A percentile compares a stretch with the other conserved stretches of the same genome.
Evolutionary conservation across 2,329 filamentous ascomycete species (phyloP).

Genomic region (Zasmidium citrigriseum): DNA sequence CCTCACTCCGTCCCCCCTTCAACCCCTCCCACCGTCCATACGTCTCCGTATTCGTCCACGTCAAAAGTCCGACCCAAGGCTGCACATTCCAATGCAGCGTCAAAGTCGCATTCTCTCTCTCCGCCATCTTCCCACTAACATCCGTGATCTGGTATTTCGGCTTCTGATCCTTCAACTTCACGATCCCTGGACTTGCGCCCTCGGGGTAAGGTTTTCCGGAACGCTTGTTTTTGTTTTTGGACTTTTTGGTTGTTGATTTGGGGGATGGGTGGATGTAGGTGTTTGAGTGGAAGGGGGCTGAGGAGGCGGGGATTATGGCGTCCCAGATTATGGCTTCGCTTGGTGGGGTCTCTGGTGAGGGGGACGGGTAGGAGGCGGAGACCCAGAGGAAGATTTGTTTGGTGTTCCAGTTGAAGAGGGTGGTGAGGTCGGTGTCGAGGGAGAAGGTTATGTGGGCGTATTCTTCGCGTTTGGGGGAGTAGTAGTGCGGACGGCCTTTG

Average conservation of each 20-base stretch:
- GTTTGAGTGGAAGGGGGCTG: slow-evolving; percentile 56
- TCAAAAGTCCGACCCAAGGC: slow-evolving; percentile 88
- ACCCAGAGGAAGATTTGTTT: slow-evolving; percentile 98
- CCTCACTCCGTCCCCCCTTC: slow-evolving; percentile 63
- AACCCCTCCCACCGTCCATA: slow-evolving; percentile 65
- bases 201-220: slow-evolving; percentile 33
- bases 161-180: slow-evolving; percentile 79
- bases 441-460: slow-evolving; percentile 95
- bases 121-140: slow-evolving; percentile 74
- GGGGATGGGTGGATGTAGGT: slow-evolving; percentile 54
- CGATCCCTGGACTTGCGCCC: slow-evolving; percentile 59
- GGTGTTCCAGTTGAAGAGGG: slow-evolving; percentile 98
- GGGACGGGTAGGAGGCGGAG: slow-evolving; percentile 68
- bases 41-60: slow-evolving; percentile 63
- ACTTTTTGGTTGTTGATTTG: slow-evolving; percentile 22
- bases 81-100: slow-evolving; percentile 94
- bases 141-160: slow-evolving; percentile 98
- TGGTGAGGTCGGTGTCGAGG: slow-evolving; percentile 84
- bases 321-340: slow-evolving; percentile 90
- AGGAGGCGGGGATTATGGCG: slow-evolving; percentile 78
- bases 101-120: slow-evolving; percentile 72
- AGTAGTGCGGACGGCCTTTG: slow-evolving; percentile 93
- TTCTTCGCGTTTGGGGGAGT: slow-evolving; percentile 88
- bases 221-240: slow-evolving; percentile 15
- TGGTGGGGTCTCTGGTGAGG: slow-evolving; percentile 38